A percentile compares a stretch with the other conserved stretches of the same genome.
These are phyloP conservation scores for Fusarium begoniae DNA, from an alignment of 2,329 filamentous ascomycete species.

Conservation along the genomic window DNA sequence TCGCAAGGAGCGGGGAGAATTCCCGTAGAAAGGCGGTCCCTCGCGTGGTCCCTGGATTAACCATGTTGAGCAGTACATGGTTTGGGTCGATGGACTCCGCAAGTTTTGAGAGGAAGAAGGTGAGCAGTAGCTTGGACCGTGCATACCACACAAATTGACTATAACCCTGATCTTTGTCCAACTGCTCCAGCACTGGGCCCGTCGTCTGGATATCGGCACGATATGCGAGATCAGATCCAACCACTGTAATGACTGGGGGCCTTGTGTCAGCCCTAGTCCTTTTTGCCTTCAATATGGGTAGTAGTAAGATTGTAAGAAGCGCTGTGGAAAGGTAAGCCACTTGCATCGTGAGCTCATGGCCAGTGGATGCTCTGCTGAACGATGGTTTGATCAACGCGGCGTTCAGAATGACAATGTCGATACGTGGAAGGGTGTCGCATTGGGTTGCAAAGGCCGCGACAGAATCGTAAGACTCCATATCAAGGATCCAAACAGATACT, in stretches of 20 bases:
- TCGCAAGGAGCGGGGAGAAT: not conserved
- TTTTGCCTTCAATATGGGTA: not conserved
- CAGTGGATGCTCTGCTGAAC: not conserved
- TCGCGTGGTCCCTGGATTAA: not conserved
- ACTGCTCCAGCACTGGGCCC: not conserved
- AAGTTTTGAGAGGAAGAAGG: not conserved
- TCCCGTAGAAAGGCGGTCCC: not conserved
- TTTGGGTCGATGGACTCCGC: not conserved
- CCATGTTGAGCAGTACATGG: not conserved
- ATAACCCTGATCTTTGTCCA: not conserved
- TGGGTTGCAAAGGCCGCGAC: not conserved
- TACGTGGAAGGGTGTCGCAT: not conserved
- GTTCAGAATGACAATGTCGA: not conserved
- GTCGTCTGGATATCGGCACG: not conserved
- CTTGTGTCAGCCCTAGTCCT: accelerated
- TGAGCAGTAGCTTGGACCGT: not conserved
- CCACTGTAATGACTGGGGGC: not conserved
- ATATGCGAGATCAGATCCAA: not conserved
- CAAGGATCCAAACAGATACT: not conserved
- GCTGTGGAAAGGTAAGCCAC: not conserved
- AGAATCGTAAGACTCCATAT: not conserved
- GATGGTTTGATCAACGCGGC: not conserved
- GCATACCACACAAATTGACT: not conserved
- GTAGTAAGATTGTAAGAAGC: accelerated
- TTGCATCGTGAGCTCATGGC: not conserved